Evolutionary conservation across 345 rosid genomes (phyloP).

Genomic region (Citrus hindsii): DNA sequence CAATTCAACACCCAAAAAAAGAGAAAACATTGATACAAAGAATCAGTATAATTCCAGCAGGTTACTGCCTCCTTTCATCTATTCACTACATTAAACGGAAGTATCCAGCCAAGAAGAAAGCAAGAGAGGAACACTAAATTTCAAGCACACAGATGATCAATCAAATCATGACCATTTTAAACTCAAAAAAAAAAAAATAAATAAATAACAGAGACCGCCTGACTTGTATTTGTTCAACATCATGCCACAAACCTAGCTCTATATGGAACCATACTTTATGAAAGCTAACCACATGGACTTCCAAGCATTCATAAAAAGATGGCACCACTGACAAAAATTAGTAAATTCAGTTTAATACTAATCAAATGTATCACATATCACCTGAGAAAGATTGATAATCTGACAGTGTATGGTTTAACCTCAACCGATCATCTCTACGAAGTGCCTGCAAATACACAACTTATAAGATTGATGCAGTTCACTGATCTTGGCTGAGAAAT

Average conservation of each 20-base stretch:
- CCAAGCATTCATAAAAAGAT: background rate
- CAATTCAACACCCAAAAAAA: background rate
- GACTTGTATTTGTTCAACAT: background rate
- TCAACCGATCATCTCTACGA: constrained; percentile 57
- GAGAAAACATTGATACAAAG: background rate
- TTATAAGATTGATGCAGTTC: background rate
- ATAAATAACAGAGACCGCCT: too few species aligned
- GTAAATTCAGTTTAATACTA: background rate
- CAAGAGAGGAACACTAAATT: background rate
- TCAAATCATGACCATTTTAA: too few species aligned
- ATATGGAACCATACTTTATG: background rate
- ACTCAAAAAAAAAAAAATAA: too few species aligned
- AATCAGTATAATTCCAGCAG: background rate
- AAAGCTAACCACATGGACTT: background rate
- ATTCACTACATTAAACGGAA: background rate
- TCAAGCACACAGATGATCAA: background rate
- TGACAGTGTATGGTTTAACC: constrained; percentile 42
- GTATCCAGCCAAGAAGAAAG: background rate
- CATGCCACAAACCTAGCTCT: background rate
- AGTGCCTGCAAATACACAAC: constrained; percentile 48
- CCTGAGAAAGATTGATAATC: constrained; percentile 65
- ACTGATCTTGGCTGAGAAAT: background rate
- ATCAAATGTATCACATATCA: constrained; percentile 27
- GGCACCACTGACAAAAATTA: background rate
- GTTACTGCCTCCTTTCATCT: background rate